Evolutionary conservation across 176 grass and related monocot species (phyloP).

Genomic region (Oryza officinalis): DNA sequence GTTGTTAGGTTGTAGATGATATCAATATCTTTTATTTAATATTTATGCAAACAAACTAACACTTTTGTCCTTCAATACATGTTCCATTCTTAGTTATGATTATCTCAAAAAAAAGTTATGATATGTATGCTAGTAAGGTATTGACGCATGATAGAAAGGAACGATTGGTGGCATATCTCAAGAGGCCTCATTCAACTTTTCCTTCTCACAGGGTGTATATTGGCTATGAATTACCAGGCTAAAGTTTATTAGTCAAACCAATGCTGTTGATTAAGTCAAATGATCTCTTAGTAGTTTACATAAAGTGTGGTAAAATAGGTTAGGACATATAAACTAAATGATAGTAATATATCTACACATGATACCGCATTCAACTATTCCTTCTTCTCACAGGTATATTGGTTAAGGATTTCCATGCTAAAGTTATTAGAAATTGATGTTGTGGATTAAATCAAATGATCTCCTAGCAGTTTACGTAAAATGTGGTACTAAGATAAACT

Average conservation of each 20-base stretch:
- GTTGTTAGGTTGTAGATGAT: background rate
- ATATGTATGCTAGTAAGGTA: constrained; percentile 9
- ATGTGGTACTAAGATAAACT: constrained; percentile 27
- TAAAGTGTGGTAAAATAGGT: constrained; percentile 15
- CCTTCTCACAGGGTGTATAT: background rate
- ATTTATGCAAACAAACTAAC: background rate
- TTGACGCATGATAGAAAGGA: background rate
- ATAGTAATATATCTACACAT: constrained; percentile 9
- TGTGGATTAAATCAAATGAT: background rate
- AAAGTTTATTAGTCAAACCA: background rate
- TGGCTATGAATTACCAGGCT: background rate
- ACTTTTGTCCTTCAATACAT: background rate
- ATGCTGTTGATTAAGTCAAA: background rate
- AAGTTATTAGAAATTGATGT: background rate
- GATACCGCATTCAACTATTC: background rate
- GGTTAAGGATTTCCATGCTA: constrained; percentile 2
- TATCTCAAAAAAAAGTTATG: background rate
- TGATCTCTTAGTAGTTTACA: background rate
- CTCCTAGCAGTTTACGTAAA: constrained; percentile 1
- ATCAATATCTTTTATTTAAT: background rate
- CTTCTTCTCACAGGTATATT: background rate
- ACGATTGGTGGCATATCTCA: background rate
- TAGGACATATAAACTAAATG: background rate
- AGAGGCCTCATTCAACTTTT: constrained; percentile 7
- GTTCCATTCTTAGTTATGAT: background rate